Percentiles rank a stretch among this genome's conserved stretches.
Conservation (phyloP, 2,329 filamentous ascomycete species). For the Paramyrothecium sp. region DNA sequence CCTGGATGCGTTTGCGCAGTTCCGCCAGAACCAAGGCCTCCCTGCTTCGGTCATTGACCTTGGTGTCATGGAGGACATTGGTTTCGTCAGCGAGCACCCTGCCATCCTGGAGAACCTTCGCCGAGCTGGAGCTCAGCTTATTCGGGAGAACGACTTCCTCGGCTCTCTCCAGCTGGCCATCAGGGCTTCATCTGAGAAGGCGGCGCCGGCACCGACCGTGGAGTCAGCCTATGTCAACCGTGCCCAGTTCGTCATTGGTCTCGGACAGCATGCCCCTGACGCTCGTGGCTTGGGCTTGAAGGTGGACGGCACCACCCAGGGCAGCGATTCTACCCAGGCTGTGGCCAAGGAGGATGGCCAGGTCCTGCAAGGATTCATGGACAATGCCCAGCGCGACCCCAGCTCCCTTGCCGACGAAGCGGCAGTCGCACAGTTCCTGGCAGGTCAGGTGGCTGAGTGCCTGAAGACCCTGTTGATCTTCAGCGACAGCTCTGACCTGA, state of each 20-base stretch:
- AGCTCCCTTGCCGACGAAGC: not conserved
- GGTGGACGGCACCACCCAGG: not conserved
- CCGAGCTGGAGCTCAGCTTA: not conserved
- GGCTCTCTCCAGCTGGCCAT: not conserved
- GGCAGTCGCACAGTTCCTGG: not conserved
- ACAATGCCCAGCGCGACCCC: not conserved
- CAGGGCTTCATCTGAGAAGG: not conserved
- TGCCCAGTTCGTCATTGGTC: not conserved
- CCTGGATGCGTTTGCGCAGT: not conserved
- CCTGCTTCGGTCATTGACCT: slow-evolving; percentile 9
- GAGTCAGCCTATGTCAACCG: not conserved
- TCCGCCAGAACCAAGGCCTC: not conserved
- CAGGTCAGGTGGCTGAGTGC: not conserved
- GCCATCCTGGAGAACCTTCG: not conserved
- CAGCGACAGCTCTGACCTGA: not conserved
- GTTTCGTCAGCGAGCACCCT: slow-evolving; percentile 3
- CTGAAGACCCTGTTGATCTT: not conserved
- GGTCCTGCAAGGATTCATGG: not conserved
- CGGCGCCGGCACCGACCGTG: not conserved
- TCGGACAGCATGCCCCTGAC: not conserved
- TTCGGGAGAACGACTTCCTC: not conserved
- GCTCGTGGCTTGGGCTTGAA: not conserved
- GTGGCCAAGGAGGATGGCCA: not conserved
- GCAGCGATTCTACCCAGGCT: not conserved
- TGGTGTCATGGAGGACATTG: slow-evolving; percentile 7